Percentiles rank a stretch among this genome's conserved stretches.
Conservation (phyloP, 352 stramenopile genomes). For the Phytophthora fragariae region DNA sequence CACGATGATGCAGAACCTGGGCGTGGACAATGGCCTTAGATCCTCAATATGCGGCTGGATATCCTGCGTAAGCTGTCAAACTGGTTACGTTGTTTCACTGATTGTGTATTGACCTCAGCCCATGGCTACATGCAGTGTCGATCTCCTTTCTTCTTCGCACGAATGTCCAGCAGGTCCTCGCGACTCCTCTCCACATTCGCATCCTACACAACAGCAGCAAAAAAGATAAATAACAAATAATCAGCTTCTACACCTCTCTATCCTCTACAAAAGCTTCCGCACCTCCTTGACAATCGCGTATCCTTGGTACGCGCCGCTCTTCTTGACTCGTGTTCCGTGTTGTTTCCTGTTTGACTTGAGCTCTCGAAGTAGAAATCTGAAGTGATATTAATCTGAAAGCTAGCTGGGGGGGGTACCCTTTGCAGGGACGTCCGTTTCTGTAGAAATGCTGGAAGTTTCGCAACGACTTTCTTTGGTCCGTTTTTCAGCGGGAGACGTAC, state of each 20-base stretch:
- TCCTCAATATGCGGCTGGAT: no score
- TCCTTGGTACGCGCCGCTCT: slow-evolving; percentile 82
- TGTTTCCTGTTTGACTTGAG: slow-evolving; percentile 1
- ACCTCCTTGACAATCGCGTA: slow-evolving; percentile 90
- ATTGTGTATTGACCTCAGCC: neutral
- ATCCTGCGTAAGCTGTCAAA: no score
- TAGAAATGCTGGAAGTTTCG: neutral
- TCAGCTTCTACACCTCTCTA: neutral
- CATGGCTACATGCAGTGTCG: slow-evolving; percentile 74
- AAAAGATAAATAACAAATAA: neutral
- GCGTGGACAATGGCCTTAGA: no score
- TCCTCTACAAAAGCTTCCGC: neutral
- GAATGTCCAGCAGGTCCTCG: slow-evolving; percentile 87
- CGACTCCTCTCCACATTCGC: slow-evolving; percentile 71
- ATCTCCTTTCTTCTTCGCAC: slow-evolving; percentile 91
- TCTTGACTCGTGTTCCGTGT: slow-evolving; percentile 44
- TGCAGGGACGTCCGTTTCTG: neutral
- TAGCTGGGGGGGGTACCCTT: neutral
- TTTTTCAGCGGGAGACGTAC: neutral
- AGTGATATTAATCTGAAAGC: neutral
- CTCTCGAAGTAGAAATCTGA: slow-evolving; percentile 2
- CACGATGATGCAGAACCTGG: no score
- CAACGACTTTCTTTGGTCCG: neutral
- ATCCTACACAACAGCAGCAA: slow-evolving; percentile 31
- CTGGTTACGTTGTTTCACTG: no score